phyloP scores from a whole-genome alignment of 75 land plant genomes.

The Sequoia sempervirens region DNA sequence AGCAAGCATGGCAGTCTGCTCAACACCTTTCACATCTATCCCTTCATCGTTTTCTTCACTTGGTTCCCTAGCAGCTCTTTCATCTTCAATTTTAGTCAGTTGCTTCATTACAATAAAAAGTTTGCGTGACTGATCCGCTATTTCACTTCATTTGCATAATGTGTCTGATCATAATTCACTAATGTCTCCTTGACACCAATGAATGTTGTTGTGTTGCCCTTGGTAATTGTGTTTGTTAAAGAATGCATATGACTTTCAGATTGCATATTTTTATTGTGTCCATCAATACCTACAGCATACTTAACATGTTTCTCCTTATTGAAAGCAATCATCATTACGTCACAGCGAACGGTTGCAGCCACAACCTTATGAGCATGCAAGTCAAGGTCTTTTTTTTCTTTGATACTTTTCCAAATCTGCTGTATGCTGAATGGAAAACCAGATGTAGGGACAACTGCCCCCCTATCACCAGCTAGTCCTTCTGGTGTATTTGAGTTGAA shows the following conservation, averaged over 20 bases:
- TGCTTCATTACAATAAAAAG: constrained; percentile 44
- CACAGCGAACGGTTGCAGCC: too few relatives aligned
- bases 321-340: too few relatives aligned
- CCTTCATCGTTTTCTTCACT: constrained; percentile 77
- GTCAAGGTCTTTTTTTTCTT: constrained; percentile 86
- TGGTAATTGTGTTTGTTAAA: too few relatives aligned
- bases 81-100: constrained; percentile 51
- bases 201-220: too few relatives aligned
- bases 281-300: too few relatives aligned
- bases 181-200: too few relatives aligned
- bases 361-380: constrained; percentile 92
- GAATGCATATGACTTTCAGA: too few relatives aligned
- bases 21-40: constrained; percentile 51
- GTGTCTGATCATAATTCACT: constrained; percentile 15
- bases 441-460: constrained; percentile 85
- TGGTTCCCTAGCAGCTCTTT: constrained; percentile 42
- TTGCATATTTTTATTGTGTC: too few relatives aligned
- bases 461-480: constrained; percentile 86
- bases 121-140: constrained; percentile 52
- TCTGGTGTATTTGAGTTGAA: constrained; percentile 81
- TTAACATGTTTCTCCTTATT: too few relatives aligned
- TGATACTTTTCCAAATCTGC: constrained; percentile 88
- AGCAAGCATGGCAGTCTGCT: constrained; percentile 84
- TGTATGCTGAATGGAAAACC: constrained; percentile 87
- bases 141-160: constrained; percentile 23